These are phyloP conservation scores for Prototheca cutis DNA, from an alignment of 163 green algal genomes.

Conservation along the genomic window DNA sequence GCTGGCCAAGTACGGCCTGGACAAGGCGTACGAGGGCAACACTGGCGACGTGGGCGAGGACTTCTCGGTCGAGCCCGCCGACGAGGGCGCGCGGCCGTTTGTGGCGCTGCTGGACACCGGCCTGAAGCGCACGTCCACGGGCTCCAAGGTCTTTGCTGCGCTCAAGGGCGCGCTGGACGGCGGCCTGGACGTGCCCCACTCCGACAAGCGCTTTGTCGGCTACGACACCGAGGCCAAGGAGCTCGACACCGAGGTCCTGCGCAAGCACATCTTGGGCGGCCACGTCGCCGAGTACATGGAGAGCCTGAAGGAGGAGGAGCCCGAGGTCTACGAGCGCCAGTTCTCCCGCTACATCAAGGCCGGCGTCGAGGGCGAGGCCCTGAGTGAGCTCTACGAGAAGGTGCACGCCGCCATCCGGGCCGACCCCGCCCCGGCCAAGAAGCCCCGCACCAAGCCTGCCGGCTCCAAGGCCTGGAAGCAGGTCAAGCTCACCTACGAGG, in stretches of 20 bases:
- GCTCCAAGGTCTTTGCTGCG: slow-evolving; percentile 63
- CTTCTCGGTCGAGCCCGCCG: slow-evolving; percentile 89
- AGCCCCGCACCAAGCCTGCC: slow-evolving; percentile 52
- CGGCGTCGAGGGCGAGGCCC: slow-evolving; percentile 67
- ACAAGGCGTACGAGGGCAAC: slow-evolving; percentile 75
- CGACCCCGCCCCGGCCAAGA: slow-evolving; percentile 69
- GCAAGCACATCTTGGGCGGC: slow-evolving; percentile 94
- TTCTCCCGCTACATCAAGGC: slow-evolving; percentile 84
- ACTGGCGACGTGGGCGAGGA: slow-evolving; percentile 66
- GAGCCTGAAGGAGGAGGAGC: slow-evolving; percentile 87
- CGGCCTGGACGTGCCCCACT: slow-evolving; percentile 96
- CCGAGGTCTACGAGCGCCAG: slow-evolving; percentile 90
- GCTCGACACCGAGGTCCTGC: slow-evolving; percentile 83
- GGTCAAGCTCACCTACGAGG: slow-evolving; percentile 89
- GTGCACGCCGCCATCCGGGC: slow-evolving; percentile 87
- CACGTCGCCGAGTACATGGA: slow-evolving; percentile 97
- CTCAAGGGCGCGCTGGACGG: slow-evolving; percentile 90
- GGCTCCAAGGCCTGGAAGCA: slow-evolving; percentile 64
- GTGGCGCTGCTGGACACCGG: slow-evolving; percentile 79
- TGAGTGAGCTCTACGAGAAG: slow-evolving; percentile 81
- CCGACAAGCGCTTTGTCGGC: slow-evolving; percentile 96
- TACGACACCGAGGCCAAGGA: slow-evolving; percentile 81
- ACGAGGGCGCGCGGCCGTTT: slow-evolving; percentile 88
- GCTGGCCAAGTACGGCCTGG: slow-evolving; percentile 89
- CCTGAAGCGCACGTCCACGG: slow-evolving; percentile 93